Evolutionary conservation across 306 rosid genomes (phyloP), one percentile per base, ranked within the genome.

Genomic region (Gleditsia sinensis): DNA sequence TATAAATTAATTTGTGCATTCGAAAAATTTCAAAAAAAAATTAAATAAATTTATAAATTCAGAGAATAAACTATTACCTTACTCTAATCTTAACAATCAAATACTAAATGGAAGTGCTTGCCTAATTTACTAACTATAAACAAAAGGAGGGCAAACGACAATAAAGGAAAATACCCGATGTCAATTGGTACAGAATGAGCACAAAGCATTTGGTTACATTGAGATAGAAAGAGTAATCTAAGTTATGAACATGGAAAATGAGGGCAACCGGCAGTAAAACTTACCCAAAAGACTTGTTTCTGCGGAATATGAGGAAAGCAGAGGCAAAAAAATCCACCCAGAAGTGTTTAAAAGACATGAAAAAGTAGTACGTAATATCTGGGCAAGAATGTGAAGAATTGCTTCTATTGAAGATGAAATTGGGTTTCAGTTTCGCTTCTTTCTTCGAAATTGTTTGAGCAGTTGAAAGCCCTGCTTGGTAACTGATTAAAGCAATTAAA

Each of bases 311-410:
- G 51, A 70, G 75, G 25, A 70, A 23, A n/a, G 36, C 24, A 4
- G 65, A 27, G 7, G 64, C 48, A n/a, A 70, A 70, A 33, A 70
- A 53, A n/a, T n/a, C n/a, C n/a, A n/a, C 23, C 75, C 64, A 0
- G 75, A 17, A 9, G 75, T 70, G 64, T 70, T 70, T n/a, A 53
- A 70, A 70, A 37, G 53, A 53, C 65, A 70, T 70, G 51, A 70
- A 70, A 1, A 70, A 24, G 43, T 70, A 70, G 62, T 70, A 70
- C 13, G 63, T 14, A 19, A 53, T 2, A 70, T 24, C 30, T 13
- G 64, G 75, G 23, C 75, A 70, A 16, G 48, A 19, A 23, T 69
- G 7, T 51, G 75, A 33, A 2, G 49, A 8, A 27, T 51, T 69
- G 7, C 23, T 20, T 23, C 24, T 16, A 49, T 53, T 51, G 25